A percentile compares a stretch with the other conserved stretches of the same genome.
These are phyloP conservation scores for Neoarthrinium moseri DNA, from an alignment of 2,329 filamentous ascomycete species.

Conservation along the genomic window DNA sequence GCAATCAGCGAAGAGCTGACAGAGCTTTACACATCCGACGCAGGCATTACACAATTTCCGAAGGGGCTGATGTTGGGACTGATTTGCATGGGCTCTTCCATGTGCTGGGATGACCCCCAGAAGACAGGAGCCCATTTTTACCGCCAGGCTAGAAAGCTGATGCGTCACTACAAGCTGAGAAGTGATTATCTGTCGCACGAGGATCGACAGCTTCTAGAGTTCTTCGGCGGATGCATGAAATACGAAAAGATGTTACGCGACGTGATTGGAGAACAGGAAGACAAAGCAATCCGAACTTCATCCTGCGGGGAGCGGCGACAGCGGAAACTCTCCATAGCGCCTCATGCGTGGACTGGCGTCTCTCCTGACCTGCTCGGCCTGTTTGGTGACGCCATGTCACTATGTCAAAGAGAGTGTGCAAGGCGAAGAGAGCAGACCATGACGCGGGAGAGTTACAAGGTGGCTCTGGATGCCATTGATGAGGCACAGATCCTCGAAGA, in stretches of 20 bases:
- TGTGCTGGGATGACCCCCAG: slow-evolving; percentile 3
- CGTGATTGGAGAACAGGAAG: not conserved
- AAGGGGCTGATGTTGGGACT: not conserved
- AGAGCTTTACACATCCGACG: not conserved
- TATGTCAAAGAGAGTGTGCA: slow-evolving; percentile 3
- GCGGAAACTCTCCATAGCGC: not conserved
- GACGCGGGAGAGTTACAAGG: not conserved
- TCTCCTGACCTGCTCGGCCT: slow-evolving; percentile 5
- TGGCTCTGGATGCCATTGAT: slow-evolving; percentile 1
- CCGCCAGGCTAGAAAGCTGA: slow-evolving; percentile 4
- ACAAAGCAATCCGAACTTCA: not conserved
- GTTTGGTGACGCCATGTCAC: not conserved
- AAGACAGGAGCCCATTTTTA: not conserved
- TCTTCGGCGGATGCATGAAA: slow-evolving; percentile 4
- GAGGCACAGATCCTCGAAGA: not conserved
- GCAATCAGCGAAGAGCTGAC: slow-evolving; percentile 5
- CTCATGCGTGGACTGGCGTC: slow-evolving; percentile 7
- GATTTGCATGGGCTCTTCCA: slow-evolving; percentile 2
- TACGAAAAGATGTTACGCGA: slow-evolving; percentile 6
- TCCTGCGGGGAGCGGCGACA: not conserved
- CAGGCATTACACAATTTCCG: not conserved
- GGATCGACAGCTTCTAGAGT: slow-evolving; percentile 1
- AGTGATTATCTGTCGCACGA: not conserved
- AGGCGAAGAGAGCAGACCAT: slow-evolving; percentile 1
- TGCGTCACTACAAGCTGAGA: slow-evolving; percentile 1